These are phyloP conservation scores for Tolypocladium paradoxum DNA, from an alignment of 2,329 filamentous ascomycete species.

Conservation along the genomic window DNA sequence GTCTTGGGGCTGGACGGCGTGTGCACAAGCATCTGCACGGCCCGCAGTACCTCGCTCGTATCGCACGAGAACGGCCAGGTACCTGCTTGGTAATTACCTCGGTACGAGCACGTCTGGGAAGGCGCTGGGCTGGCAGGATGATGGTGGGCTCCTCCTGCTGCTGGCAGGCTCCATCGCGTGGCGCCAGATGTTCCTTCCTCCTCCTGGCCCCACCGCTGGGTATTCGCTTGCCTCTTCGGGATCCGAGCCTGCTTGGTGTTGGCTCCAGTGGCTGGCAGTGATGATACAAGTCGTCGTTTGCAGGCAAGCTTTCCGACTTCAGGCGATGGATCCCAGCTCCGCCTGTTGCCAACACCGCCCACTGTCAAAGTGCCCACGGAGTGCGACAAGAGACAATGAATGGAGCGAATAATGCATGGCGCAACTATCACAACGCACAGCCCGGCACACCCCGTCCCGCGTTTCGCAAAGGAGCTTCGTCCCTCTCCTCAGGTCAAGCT, in stretches of 20 bases:
- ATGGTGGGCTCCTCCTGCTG: too few relatives aligned
- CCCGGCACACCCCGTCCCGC: not conserved
- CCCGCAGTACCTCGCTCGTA: not conserved
- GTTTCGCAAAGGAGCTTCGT: not conserved
- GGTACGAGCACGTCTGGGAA: not conserved
- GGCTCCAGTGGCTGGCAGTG: not conserved
- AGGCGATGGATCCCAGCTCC: not conserved
- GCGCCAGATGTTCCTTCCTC: not conserved
- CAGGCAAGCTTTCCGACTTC: not conserved
- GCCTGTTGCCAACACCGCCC: not conserved
- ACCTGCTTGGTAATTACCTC: not conserved
- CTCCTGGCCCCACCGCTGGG: not conserved
- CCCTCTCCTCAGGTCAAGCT: not conserved
- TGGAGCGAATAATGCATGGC: not conserved
- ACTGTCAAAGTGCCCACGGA: not conserved
- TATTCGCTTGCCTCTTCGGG: not conserved
- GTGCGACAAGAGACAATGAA: not conserved
- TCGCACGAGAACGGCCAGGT: not conserved
- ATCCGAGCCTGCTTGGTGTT: not conserved
- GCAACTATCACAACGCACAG: not conserved
- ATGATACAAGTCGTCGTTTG: not conserved
- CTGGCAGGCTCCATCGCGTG: not conserved
- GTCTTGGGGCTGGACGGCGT: not conserved
- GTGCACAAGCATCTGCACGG: not conserved
- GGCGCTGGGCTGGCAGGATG: not conserved